Evolutionary conservation across 192 early-diverging fungal species (phyloP).

Genomic region (Rhizophagus sp.): DNA sequence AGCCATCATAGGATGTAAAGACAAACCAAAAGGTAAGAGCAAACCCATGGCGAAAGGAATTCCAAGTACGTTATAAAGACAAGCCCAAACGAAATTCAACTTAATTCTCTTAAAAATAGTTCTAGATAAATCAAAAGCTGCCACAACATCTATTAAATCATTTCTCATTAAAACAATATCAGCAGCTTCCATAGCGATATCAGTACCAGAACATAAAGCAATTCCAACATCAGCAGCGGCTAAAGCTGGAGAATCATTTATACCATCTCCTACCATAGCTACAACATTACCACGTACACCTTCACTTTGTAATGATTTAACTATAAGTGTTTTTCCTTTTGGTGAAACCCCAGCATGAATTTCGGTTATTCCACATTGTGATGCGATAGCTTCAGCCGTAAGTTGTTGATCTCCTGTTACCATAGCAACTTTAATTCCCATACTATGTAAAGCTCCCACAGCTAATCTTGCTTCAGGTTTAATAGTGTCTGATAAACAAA

Average conservation of each 20-base stretch:
- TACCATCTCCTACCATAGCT: conserved; percentile 96
- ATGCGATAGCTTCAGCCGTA: conserved; percentile 81
- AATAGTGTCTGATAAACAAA: conserved; percentile 81
- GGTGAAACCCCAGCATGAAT: conserved; percentile 93
- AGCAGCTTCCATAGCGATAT: conserved; percentile 95
- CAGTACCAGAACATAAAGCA: conserved; percentile 85
- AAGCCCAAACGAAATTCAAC: conserved; percentile 89
- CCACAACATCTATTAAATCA: conserved; percentile 83
- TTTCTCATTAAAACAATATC: conserved; percentile 90
- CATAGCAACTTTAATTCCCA: conserved; percentile 85
- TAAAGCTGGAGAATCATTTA: conserved; percentile 95
- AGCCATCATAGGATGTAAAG: conserved; percentile 88
- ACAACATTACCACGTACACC: conserved; percentile 49
- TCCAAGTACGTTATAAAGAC: conserved; percentile 84
- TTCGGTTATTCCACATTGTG: conserved; percentile 77
- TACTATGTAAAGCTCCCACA: conserved; percentile 66
- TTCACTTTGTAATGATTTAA: conserved; percentile 66
- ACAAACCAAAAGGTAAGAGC: conserved; percentile 79
- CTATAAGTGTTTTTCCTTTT: conserved; percentile 79
- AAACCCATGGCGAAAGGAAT: conserved; percentile 95
- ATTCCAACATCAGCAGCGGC: conserved; percentile 86
- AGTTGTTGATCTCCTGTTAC: conserved; percentile 90
- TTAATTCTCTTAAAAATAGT: conserved; percentile 85
- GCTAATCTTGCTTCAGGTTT: conserved; percentile 75
- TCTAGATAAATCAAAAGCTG: conserved; percentile 79